Evolutionary conservation across 2,329 filamentous ascomycete species (phyloP).

Genomic region (Chaetothyriales sp.): DNA sequence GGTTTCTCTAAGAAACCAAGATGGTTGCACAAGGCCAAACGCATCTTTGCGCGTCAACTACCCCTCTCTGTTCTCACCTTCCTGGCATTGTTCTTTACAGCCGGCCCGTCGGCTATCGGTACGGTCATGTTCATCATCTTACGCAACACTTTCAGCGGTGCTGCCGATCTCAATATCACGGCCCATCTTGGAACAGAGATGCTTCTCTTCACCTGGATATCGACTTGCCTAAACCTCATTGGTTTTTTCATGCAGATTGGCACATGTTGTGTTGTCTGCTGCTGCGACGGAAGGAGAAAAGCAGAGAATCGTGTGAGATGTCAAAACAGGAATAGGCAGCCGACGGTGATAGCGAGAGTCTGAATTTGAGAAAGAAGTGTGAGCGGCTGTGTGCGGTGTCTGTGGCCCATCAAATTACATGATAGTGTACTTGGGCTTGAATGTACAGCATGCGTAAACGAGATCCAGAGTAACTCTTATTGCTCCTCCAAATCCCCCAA

Average conservation of each 20-base stretch:
- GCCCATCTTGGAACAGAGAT: constrained; percentile 58
- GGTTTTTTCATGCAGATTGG: constrained; percentile 62
- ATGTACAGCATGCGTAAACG: too few relatives aligned
- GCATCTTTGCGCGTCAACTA: constrained; percentile 40
- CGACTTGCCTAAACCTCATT: constrained; percentile 50
- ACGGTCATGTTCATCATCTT: constrained; percentile 78
- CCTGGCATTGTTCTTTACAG: constrained; percentile 52
- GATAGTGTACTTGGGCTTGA: neutral
- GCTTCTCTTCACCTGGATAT: constrained; percentile 85
- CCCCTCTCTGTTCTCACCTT: constrained; percentile 56
- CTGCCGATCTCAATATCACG: constrained; percentile 59
- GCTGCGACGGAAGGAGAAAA: constrained; percentile 25
- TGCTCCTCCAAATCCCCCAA: too few relatives aligned
- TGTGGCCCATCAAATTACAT: neutral
- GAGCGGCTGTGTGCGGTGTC: neutral
- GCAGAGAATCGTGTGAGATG: constrained; percentile 1
- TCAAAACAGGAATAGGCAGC: neutral
- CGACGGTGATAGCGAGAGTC: neutral
- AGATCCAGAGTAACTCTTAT: too few relatives aligned
- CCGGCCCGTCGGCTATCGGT: constrained; percentile 58
- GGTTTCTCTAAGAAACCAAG: constrained; percentile 28
- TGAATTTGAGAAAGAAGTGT: neutral
- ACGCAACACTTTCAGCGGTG: constrained; percentile 56
- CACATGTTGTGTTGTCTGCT: constrained; percentile 56
- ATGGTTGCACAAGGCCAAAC: constrained; percentile 25